Evolutionary conservation across 345 rosid genomes (phyloP), one percentile per base, ranked within the genome.

Genomic region (Salix koriyanagi): DNA sequence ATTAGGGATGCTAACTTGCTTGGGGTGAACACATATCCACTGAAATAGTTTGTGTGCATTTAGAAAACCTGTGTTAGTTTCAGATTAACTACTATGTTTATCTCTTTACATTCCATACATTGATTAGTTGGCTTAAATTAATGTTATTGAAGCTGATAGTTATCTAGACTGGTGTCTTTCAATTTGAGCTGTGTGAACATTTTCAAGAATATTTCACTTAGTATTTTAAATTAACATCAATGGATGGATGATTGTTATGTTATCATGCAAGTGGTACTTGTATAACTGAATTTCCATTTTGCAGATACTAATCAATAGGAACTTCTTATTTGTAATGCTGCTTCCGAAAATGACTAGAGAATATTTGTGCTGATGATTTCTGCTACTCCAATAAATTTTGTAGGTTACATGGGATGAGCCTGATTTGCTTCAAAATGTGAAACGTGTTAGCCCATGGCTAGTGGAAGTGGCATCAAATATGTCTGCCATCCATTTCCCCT

Each of bases 381-480:
- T 30, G 15, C 25, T 18, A 7, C 14, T 70, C 5, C 48, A 28
- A 7, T 62, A n/a, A 14, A n/a, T 56, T 3, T 32, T 32, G 54
- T 82, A 94, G 99, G 97, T 96, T 58, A 85, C 91, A 13, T 94
- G 99, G 98, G 98, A 96, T 76, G 99, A 96, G 77, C 98, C 98
- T 0, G 99, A 96, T 78, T 88, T 96, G 80, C 97, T 93, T 72
- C 99, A 96, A 79, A 92, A 94, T 54, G 97, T 94, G 85, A 96
- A 94, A 86, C 89, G 93, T 41, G 98, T 96, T 30, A 96, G 82
- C 81, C 99, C 99, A 6, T 96, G 99, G 99, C 78, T 92, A 67
- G 98, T 92, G 7, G 98, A 96, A 81, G 77, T 96, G 89, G 97
- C 91, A 52, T 85, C 98, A 0, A 87, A 82, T 77, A 87, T 92